Conservation (phyloP, 306 rosid species). For the Mimosa pudica region DNA sequence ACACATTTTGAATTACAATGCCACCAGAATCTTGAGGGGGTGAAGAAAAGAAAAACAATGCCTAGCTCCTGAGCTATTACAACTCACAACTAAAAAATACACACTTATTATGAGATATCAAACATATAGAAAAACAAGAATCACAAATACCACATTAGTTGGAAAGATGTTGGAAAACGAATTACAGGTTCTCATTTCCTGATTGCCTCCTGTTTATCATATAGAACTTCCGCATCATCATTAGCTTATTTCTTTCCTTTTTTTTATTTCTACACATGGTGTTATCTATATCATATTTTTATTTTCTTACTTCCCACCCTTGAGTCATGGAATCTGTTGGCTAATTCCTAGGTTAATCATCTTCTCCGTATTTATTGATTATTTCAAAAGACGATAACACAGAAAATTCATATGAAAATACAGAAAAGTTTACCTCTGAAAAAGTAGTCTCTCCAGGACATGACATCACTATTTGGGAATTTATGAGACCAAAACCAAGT, state of each 20-base stretch:
- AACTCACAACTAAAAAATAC: slow-evolving; percentile 3
- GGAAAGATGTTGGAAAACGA: slow-evolving; percentile 21
- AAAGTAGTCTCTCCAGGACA: slow-evolving; percentile 94
- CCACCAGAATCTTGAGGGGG: not conserved
- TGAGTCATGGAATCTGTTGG: not conserved
- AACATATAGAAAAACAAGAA: not conserved
- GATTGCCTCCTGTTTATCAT: not conserved
- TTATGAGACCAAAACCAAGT: slow-evolving; percentile 86
- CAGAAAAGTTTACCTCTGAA: slow-evolving; percentile 60
- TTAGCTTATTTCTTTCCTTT: not conserved
- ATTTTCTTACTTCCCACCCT: not conserved
- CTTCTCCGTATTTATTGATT: not conserved
- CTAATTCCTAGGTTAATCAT: not conserved
- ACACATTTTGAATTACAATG: not conserved
- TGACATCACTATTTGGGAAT: slow-evolving; percentile 61
- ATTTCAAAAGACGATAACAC: not conserved
- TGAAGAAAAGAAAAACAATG: slow-evolving; percentile 11
- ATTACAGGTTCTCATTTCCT: not conserved
- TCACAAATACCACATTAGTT: slow-evolving; percentile 1
- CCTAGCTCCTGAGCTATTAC: slow-evolving; percentile 19
- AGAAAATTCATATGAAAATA: not conserved
- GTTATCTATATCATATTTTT: not conserved
- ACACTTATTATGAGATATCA: slow-evolving; percentile 15
- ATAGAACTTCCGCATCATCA: not conserved
- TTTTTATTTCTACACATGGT: not conserved